Evolutionary conservation across 768 basidiomycete species (phyloP), one percentile per base, ranked within the genome.

Genomic region (Rossbeevera mucosa): DNA sequence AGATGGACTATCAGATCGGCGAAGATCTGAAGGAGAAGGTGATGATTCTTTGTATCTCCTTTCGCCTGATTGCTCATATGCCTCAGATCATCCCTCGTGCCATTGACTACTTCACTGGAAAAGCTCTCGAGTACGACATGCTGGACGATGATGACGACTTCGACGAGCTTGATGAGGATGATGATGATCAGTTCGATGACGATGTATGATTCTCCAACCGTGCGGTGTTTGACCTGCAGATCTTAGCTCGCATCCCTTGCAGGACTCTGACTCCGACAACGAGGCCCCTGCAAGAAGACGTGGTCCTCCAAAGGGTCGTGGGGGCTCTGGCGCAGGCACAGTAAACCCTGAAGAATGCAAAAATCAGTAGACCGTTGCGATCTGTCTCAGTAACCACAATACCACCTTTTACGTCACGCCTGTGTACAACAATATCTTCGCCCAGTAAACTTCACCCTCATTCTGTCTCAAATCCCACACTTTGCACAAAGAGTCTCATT

Each of bases 1-100:
- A 97, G 77, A 77, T 93, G 55, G 95, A 99, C 71, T 97, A 97
- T 68, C 94, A 97, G 76, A 87, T 99, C 61, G 94, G 95, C 41
- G 95, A 97, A 76, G 94, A 98, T 73, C 75, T 98, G 62, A 97
- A 97, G 74, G 95, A 97, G 69, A 91, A 94, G 79, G 91, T 89
- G 6, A 72, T 66, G n/a, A 43, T 31, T 6, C 26, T 18, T 43
- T 16, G 14, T 31, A 33, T 25, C 18, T 18, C 38, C 20, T 20
- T 1, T 16, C 14, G 9, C 16, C 28, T 6, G 4, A 20, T 33
- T 24, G n/a, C 47, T 57, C 48, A 56, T 6, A 31, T 40, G 1
- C 48, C 20, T 22, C 59, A 95, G 91, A 80, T 97, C 65, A 91
- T 99, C 54, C 94, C 95, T 50, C 89, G 89, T 56, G 95, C 94